Evolutionary conservation across 352 stramenopile genomes (phyloP), one percentile per base, ranked within the genome.

Genomic region (Thalassiosira exigua): DNA sequence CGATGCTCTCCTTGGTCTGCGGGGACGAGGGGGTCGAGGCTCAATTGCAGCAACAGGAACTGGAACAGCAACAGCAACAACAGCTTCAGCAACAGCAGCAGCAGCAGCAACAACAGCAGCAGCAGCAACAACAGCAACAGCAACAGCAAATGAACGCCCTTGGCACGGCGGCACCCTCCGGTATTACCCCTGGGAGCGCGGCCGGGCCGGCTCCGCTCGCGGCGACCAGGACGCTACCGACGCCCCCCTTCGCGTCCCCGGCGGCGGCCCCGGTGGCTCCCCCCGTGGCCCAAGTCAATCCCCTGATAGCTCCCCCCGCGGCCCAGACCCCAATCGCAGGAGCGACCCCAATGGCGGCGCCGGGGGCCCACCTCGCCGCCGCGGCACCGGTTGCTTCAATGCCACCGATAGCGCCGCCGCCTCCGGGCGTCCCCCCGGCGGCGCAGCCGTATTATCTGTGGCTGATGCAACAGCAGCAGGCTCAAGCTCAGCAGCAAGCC

Each of bases 11-110:
- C n/a, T n/a, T n/a, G n/a, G n/a, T n/a, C n/a, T 48, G n/a, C 39
- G 39, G 39, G 39, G 39, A 48, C 39, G 11, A 17, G 39, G 11
- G 11, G 39, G 19, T n/a, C 11, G 39, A 76, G 44, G 21, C 24
- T 24, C 67, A 73, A 41, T 54, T 66, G 60, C 62, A 79, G 59
- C 68, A 83, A 33, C 44, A 64, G 48, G 22, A 64, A 44, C 54
- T 60, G 7, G 29, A n/a, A 51, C 22, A 77, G 41, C 68, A 39
- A 27, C 68, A 77, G 48, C 26, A 61, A 60, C 41, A 27, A 17
- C n/a, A n/a, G n/a, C n/a, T n/a, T n/a, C n/a, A n/a, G n/a, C n/a
- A n/a, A n/a, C n/a, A n/a, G n/a, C n/a, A 60, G 5, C 60, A 61
- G n/a, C 60, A 54, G 24, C 46, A 59, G 22, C 60, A 61, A 22